A percentile compares a stretch with the other conserved stretches of the same genome.
Evolutionary conservation across 1,139 yeast species (phyloP).

Genomic region (Blastobotrys buckinghamii): DNA sequence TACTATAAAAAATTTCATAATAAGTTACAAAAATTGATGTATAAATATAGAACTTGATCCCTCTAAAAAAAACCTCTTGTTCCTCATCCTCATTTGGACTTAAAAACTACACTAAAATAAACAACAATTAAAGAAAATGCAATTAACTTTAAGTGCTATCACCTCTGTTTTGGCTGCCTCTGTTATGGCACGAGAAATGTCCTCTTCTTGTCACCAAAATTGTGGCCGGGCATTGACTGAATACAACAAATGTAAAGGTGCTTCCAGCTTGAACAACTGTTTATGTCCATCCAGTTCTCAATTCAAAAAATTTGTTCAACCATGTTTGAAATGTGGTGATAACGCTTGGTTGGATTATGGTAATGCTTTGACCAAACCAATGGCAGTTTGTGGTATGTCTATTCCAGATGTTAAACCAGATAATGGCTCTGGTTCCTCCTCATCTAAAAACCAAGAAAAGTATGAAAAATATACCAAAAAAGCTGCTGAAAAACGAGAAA

Average conservation of each 20-base stretch:
- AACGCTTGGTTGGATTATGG: constrained; percentile 3
- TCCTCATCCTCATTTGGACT: background rate
- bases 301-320: background rate
- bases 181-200: background rate
- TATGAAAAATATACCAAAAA: background rate
- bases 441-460: background rate
- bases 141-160: background rate
- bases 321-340: constrained; percentile 7
- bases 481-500: background rate
- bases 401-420: background rate
- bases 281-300: background rate
- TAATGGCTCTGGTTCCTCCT: background rate
- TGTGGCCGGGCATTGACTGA: constrained; percentile 10
- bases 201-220: background rate
- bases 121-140: background rate
- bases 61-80: background rate
- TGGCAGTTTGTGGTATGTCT: constrained; percentile 4
- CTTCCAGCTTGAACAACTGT: constrained; percentile 1
- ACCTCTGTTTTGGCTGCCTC: background rate
- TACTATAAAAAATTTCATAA: no score
- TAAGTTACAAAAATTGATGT: no score
- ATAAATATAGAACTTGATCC: no score
- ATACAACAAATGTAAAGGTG: constrained; percentile 9
- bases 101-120: background rate
- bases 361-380: constrained; percentile 4